These are phyloP conservation scores for Erythrophleum ivorense DNA, from an alignment of 331 rosid genomes.

Conservation along the genomic window DNA sequence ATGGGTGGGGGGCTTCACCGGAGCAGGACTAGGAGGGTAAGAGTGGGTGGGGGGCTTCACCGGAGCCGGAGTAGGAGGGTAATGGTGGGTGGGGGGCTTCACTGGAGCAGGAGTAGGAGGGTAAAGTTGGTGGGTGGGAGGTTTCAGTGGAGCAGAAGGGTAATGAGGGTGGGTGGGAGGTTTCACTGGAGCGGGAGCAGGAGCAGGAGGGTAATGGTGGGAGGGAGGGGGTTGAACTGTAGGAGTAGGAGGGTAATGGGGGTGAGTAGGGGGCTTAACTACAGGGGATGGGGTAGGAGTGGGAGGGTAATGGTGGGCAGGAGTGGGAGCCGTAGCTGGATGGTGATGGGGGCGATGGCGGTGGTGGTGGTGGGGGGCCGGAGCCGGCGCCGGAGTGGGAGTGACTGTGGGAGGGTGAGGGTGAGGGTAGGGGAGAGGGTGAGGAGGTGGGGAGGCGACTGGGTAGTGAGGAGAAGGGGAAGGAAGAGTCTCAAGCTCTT, in stretches of 20 bases:
- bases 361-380: background rate
- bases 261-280: constrained; percentile 4
- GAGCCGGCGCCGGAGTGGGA: constrained; percentile 29
- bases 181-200: no score
- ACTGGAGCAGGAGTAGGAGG: constrained; percentile 35
- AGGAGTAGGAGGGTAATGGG: background rate
- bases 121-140: background rate
- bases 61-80: constrained; percentile 26
- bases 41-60: constrained; percentile 4
- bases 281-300: background rate
- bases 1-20: constrained; percentile 28
- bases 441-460: constrained; percentile 39
- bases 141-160: background rate
- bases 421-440: no score
- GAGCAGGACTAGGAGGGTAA: constrained; percentile 2
- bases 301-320: constrained; percentile 31
- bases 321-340: background rate
- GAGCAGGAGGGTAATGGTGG: constrained; percentile 36
- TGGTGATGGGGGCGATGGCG: background rate
- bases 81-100: background rate
- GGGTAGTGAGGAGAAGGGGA: constrained; percentile 40
- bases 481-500: constrained; percentile 21
- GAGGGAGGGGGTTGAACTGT: constrained; percentile 35
- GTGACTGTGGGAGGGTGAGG: constrained; percentile 24
- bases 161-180: constrained; percentile 31